These are phyloP conservation scores for Candida takata DNA, from an alignment of 805 yeast genomes.

Conservation along the genomic window DNA sequence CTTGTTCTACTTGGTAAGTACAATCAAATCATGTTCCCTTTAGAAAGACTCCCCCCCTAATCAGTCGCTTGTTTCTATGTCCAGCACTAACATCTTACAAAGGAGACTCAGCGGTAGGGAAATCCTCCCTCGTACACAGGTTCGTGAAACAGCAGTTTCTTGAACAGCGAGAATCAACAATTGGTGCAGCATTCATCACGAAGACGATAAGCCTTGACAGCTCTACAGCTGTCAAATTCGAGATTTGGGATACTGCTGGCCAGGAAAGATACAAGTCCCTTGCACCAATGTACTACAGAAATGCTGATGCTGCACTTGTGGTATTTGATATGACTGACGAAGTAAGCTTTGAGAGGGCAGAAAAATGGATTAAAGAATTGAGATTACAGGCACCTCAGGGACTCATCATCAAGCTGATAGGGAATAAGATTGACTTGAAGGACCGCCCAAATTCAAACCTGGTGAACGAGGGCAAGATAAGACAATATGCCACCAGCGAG, in stretches of 20 bases:
- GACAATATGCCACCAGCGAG: slow-evolving; percentile 14
- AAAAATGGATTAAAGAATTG: slow-evolving; percentile 87
- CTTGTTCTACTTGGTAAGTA: slow-evolving; percentile 48
- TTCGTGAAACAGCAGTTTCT: slow-evolving; percentile 73
- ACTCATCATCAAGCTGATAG: slow-evolving; percentile 78
- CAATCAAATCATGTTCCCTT: neutral
- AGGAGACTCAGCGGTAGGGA: slow-evolving; percentile 83
- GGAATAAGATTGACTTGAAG: slow-evolving; percentile 71
- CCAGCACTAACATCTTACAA: neutral
- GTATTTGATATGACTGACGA: slow-evolving; percentile 77
- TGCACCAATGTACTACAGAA: slow-evolving; percentile 80
- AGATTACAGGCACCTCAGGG: slow-evolving; percentile 72
- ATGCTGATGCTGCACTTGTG: slow-evolving; percentile 77
- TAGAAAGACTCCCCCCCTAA: neutral
- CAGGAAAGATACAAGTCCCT: slow-evolving; percentile 79
- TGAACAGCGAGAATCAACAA: slow-evolving; percentile 78
- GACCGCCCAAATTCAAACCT: slow-evolving; percentile 12
- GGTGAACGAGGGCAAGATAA: slow-evolving; percentile 18
- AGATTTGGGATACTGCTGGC: slow-evolving; percentile 87
- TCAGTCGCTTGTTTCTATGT: too few species aligned
- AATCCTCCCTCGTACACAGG: slow-evolving; percentile 76
- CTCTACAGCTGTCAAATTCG: slow-evolving; percentile 38
- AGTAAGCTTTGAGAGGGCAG: slow-evolving; percentile 70
- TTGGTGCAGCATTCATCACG: slow-evolving; percentile 97
- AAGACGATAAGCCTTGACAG: slow-evolving; percentile 52